phyloP scores from a whole-genome alignment of 306 rosid species.

The Pterocarpus santalinus region DNA sequence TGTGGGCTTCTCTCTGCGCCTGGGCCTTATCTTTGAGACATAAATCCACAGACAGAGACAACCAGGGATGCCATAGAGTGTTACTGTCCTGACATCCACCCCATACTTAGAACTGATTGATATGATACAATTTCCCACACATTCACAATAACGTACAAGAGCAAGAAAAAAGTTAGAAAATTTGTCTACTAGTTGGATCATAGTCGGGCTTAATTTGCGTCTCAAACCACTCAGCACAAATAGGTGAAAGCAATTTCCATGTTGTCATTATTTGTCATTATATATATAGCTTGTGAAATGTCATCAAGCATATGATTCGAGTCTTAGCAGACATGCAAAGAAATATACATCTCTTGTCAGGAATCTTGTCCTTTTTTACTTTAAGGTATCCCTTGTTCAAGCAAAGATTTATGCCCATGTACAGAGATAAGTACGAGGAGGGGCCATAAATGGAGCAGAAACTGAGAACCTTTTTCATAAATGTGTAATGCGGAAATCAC shows the following conservation, averaged over 20 bases:
- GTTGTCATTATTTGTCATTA: neutral
- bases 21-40: neutral
- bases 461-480: neutral
- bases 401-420: neutral
- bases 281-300: conserved; percentile 31
- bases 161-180: neutral
- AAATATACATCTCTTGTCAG: neutral
- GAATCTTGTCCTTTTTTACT: neutral
- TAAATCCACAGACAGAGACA: conserved; percentile 39
- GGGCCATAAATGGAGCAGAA: neutral
- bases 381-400: neutral
- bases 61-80: conserved; percentile 38
- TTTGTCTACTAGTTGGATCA: conserved; percentile 32
- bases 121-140: conserved; percentile 32
- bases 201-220: conserved; percentile 4
- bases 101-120: conserved; percentile 45
- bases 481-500: too few species aligned
- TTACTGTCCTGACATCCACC: conserved; percentile 25
- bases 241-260: neutral
- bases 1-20: neutral
- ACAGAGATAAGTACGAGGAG: neutral
- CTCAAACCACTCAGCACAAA: neutral
- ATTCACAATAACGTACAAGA: neutral
- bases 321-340: conserved; percentile 36
- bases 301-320: conserved; percentile 43